Conservation (phyloP, 148 eudicot genomes). For the Rhododendron williamsianum region DNA sequence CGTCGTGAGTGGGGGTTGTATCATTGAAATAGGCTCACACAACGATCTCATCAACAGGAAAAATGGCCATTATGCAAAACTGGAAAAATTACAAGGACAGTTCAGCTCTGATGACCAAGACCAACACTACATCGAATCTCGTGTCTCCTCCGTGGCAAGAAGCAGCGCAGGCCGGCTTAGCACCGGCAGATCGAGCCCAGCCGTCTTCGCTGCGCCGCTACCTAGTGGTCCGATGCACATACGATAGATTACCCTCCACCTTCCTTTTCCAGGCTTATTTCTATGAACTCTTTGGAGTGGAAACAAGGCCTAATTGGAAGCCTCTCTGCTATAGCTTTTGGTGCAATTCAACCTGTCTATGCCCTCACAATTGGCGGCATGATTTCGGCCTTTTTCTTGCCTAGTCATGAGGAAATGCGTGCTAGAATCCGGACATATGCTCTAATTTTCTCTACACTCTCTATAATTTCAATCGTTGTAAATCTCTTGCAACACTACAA, state of each 20-base stretch:
- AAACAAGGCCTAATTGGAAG: slow-evolving; percentile 67
- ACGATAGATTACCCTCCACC: slow-evolving; percentile 25
- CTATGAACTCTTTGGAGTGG: slow-evolving; percentile 75
- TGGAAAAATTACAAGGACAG: slow-evolving; percentile 74
- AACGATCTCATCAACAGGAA: slow-evolving; percentile 40
- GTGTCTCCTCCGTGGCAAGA: slow-evolving; percentile 35
- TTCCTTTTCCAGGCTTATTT: slow-evolving; percentile 49
- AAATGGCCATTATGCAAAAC: slow-evolving; percentile 63
- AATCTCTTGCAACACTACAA: slow-evolving; percentile 68
- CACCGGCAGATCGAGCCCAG: slow-evolving; percentile 54
- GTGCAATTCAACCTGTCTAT: slow-evolving; percentile 84
- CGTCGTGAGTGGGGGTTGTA: slow-evolving; percentile 49
- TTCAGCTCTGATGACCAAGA: slow-evolving; percentile 42
- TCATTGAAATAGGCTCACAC: slow-evolving; percentile 71
- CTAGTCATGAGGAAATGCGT: slow-evolving; percentile 60
- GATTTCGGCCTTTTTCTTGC: slow-evolving; percentile 70
- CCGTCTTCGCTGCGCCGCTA: slow-evolving; percentile 31
- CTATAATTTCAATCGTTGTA: slow-evolving; percentile 50
- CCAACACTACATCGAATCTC: slow-evolving; percentile 14
- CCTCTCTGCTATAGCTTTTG: slow-evolving; percentile 61
- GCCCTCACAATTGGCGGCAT: slow-evolving; percentile 87
- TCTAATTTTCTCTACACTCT: slow-evolving; percentile 51
- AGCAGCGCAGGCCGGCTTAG: slow-evolving; percentile 56
- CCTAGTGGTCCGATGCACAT: slow-evolving; percentile 10
- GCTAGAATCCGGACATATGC: slow-evolving; percentile 52